phyloP scores from a whole-genome alignment of 306 rosid species.

The Erythrophleum fordii region DNA sequence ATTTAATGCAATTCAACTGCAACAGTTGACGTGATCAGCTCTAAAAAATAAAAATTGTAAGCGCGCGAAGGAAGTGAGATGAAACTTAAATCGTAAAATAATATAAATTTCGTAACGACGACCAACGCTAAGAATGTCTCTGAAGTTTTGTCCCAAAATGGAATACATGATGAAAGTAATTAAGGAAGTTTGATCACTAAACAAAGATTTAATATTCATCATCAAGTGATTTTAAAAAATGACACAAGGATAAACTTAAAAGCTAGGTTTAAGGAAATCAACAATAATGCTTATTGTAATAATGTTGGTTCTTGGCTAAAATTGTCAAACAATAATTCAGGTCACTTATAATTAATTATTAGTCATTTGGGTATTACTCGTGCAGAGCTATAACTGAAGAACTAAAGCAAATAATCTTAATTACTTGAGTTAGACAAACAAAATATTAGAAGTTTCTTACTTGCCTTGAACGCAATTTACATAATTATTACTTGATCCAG shows the following conservation, averaged over 20 bases:
- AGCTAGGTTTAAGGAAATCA: neutral
- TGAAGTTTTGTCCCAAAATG: neutral
- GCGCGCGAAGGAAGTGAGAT: neutral
- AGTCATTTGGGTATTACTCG: neutral
- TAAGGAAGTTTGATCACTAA: neutral
- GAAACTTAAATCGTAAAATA: constrained; percentile 19
- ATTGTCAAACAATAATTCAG: neutral
- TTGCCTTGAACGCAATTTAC: neutral
- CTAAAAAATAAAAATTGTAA: neutral
- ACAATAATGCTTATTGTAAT: neutral
- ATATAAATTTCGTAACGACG: neutral
- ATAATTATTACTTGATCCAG: neutral
- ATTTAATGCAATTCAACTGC: neutral
- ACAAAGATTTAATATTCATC: neutral
- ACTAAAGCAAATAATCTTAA: neutral
- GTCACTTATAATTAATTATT: neutral
- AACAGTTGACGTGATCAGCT: neutral
- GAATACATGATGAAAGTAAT: neutral
- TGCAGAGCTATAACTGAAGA: neutral
- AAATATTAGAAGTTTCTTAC: neutral
- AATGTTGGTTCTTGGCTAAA: neutral
- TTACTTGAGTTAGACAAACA: neutral
- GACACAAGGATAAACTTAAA: neutral
- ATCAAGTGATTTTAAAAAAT: neutral
- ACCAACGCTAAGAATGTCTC: neutral